Conservation (phyloP, 1,284 basidiomycete genomes). For the Apiotrichum laibachii region DNA sequence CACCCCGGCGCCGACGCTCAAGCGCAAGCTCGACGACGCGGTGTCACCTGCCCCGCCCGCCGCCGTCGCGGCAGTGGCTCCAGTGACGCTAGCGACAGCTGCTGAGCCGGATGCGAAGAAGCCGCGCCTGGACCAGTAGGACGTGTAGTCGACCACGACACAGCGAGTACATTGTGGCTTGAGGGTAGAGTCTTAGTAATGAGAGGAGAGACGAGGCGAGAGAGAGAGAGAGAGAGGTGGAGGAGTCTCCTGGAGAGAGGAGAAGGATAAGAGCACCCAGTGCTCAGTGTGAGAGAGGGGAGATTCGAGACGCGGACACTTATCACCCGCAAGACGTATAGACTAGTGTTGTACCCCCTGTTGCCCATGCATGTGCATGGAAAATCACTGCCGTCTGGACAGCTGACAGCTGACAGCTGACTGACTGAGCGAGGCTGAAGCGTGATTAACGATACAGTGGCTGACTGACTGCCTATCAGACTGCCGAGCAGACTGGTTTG, state of each 20-base stretch:
- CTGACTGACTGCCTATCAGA: too few species aligned
- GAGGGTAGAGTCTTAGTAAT: background rate
- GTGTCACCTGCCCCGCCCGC: background rate
- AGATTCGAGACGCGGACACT: too few species aligned
- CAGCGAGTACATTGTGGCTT: background rate
- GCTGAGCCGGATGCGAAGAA: background rate
- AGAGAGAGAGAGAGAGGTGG: background rate
- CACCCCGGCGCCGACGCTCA: background rate
- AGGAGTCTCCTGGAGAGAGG: too few species aligned
- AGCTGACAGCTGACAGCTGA: too few species aligned
- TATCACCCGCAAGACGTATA: background rate
- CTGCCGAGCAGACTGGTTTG: too few species aligned
- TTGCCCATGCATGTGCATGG: background rate
- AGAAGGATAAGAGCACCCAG: too few species aligned
- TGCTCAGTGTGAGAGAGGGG: too few species aligned
- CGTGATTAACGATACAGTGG: too few species aligned
- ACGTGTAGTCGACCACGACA: too few species aligned
- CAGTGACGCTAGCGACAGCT: background rate
- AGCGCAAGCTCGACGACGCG: slow-evolving; percentile 5
- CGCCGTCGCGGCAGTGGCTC: background rate
- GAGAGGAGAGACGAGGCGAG: background rate
- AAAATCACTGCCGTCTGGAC: background rate
- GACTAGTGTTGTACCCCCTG: background rate
- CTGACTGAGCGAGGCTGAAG: too few species aligned
- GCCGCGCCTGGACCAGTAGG: background rate